Evolutionary conservation across 2,329 filamentous ascomycete species (phyloP), one percentile per base, ranked within the genome.

Genomic region (Fusarium xyrophilum): DNA sequence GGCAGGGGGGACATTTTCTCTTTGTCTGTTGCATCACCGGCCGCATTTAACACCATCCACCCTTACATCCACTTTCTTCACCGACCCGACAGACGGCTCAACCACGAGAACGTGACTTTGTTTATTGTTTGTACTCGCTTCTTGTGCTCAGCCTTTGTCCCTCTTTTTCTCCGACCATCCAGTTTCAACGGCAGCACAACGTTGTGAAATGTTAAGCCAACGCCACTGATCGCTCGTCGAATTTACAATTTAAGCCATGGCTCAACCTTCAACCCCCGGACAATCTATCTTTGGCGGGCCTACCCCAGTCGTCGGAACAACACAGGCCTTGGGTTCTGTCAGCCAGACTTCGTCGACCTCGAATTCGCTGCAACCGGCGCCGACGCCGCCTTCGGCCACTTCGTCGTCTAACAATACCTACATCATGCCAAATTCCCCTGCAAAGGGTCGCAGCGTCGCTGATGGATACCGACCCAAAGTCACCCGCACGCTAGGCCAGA

Each of bases 381-480:
- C 57, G 63, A 73, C 65, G 65, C 75, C 47, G 71, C 66, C 54
- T 12, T 73, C 73, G 56, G 70, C 66, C 21, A 59, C 73, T 39
- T 78, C 81, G 42, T 81, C 86, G 50, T 87, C 87, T n/a, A 89
- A 87, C 80, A 92, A 92, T 76, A 93, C 94, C 27, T 97, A 95
- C 82, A 89, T 97, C 75, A 96, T 98, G 92, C 91, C 93, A 21
- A 92, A 93, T 75, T 93, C 91, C 67, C 93, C 93, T 17, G 83
- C 89, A 62, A 92, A 91, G 77, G 86, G 85, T 72, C 85, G 87
- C 60, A 82, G 85, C 23, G 85, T 85, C 63, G 84, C 84, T 58
- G 93, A 96, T 76, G 89, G 89, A 68, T 96, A 97, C 79, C 90
- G 91, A 51, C 95, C 95, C 36, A 92, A 90, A 77, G 92, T 97